Percentiles rank a stretch among this genome's conserved stretches.
Evolutionary conservation across 140 eudicot genomes (phyloP).

Genomic region (Anethum foeniculum): DNA sequence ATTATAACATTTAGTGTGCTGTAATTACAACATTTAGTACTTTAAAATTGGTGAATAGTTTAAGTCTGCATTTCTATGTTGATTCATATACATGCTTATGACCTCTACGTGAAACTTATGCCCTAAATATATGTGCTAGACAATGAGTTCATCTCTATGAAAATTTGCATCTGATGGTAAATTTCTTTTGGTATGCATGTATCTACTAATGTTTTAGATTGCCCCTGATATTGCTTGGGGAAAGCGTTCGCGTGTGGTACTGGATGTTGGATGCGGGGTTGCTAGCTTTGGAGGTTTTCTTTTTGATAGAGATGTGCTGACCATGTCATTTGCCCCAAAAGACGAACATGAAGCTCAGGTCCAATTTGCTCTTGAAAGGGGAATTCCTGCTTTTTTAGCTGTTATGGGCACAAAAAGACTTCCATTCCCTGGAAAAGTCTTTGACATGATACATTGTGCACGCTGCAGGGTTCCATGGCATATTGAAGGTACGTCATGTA

Average conservation of each 20-base stretch:
- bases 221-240: conserved; percentile 89
- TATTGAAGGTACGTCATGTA: conserved; percentile 60
- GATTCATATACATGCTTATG: neutral
- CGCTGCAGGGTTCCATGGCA: conserved; percentile 99
- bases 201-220: conserved; percentile 27
- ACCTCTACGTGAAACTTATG: neutral
- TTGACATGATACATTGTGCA: conserved; percentile 95
- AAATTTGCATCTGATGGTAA: neutral
- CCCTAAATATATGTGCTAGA: neutral
- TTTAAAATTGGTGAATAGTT: neutral
- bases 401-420: conserved; percentile 97
- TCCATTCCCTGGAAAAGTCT: conserved; percentile 87
- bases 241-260: conserved; percentile 70
- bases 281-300: conserved; percentile 97
- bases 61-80: neutral
- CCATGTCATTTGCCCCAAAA: conserved; percentile 97
- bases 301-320: conserved; percentile 81
- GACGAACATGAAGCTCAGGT: conserved; percentile 99
- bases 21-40: neutral
- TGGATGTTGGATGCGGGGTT: conserved; percentile 99
- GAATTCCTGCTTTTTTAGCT: conserved; percentile 93
- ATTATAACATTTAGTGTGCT: too few species aligned
- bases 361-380: conserved; percentile 94
- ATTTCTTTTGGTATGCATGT: neutral
- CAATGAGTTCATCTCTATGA: neutral